phyloP scores from a whole-genome alignment of 768 basidiomycete genomes.

The Tephrocybe sp. region DNA sequence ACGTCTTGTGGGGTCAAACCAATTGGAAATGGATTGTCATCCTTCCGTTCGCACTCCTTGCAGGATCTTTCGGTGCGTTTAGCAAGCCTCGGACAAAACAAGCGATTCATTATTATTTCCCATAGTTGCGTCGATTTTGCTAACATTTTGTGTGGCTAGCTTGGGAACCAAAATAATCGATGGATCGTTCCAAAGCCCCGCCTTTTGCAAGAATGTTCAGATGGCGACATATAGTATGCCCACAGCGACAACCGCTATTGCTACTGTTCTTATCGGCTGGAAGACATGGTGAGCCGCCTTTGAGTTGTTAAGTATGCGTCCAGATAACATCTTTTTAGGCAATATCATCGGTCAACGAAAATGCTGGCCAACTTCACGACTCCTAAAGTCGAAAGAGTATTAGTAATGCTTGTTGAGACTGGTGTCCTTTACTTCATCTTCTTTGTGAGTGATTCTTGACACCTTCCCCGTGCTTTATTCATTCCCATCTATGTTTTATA shows the following conservation, averaged over 20 bases:
- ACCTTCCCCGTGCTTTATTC: too few relatives aligned
- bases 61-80: constrained; percentile 1
- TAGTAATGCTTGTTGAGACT: constrained; percentile 8
- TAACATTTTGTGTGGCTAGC: constrained; percentile 7
- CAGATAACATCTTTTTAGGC: background rate
- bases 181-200: constrained; percentile 8
- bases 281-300: constrained; percentile 4
- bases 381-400: background rate
- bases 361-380: background rate
- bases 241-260: constrained; percentile 5
- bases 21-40: background rate
- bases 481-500: too few relatives aligned
- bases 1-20: background rate
- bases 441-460: constrained; percentile 6
- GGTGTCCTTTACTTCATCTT: constrained; percentile 12
- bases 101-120: background rate
- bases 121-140: constrained; percentile 4
- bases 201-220: constrained; percentile 10
- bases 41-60: background rate
- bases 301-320: background rate
- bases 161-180: constrained; percentile 8
- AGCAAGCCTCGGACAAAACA: background rate
- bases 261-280: constrained; percentile 4
- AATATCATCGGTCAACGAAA: constrained; percentile 1
- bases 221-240: constrained; percentile 5